These are phyloP conservation scores for Jimgerdemannia lactiflua DNA, from an alignment of 192 early-diverging fungal species.

Conservation along the genomic window DNA sequence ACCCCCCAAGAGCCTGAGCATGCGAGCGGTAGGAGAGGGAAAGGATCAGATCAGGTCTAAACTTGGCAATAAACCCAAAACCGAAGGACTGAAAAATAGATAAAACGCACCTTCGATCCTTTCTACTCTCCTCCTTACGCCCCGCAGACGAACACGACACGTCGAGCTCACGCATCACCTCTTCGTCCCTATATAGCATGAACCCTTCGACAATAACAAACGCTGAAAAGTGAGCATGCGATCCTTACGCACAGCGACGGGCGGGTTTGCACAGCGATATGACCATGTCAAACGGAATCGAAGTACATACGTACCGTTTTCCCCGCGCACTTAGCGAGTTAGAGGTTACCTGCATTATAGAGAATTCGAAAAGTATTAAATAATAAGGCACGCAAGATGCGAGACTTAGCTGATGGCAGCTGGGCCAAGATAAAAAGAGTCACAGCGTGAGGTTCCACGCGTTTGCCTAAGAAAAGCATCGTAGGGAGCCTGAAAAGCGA, in stretches of 20 bases:
- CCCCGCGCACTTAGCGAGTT: slow-evolving; percentile 66
- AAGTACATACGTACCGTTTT: slow-evolving; percentile 58
- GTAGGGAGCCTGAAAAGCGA: too few species aligned
- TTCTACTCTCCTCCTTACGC: slow-evolving; percentile 55
- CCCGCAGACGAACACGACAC: slow-evolving; percentile 55
- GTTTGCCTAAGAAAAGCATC: too few species aligned
- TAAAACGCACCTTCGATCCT: slow-evolving; percentile 68
- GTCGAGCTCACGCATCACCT: slow-evolving; percentile 41
- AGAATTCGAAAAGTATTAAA: too few species aligned
- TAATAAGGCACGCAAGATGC: too few species aligned
- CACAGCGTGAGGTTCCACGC: too few species aligned
- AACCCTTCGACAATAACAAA: slow-evolving; percentile 78
- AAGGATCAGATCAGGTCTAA: neutral
- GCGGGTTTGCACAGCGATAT: too few species aligned
- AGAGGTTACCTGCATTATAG: too few species aligned
- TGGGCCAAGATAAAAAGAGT: too few species aligned
- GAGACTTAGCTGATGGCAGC: too few species aligned
- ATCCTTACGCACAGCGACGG: neutral
- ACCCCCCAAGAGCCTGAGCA: slow-evolving; percentile 66
- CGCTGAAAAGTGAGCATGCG: neutral
- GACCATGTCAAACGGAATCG: neutral
- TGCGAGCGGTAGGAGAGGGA: too few species aligned
- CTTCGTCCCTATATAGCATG: slow-evolving; percentile 61
- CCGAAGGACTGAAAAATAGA: neutral
- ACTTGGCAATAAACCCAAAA: neutral